Base-by-base conservation (phyloP, 2,329 filamentous ascomycete species). In the Alternaria novae-zelandiae region DNA sequence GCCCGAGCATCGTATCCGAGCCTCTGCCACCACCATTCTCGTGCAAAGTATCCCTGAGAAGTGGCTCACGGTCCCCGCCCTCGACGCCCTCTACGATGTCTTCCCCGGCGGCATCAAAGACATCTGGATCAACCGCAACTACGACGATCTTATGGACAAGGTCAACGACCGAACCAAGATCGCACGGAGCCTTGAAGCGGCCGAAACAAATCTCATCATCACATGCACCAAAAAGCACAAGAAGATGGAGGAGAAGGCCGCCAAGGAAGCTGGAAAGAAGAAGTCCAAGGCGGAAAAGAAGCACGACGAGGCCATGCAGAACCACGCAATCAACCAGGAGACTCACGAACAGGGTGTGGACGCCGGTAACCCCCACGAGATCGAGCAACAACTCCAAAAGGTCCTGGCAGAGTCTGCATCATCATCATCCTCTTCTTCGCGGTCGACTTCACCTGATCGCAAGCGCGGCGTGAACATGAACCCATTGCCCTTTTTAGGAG, bases 81-180 rank as follows among this genome's bases (percentile, higher is more conserved):
- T 99, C 5, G 87, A 89, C 61, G 91, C 91, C 0, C 84, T 99
- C 0, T 99, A 96, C 74, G 96, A 99, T 77, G 94, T 98, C 1
- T 98, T 97, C 71, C 96, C 96, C 0, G 96, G 96, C 20, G 96
- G 96, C 28, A 91, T 99, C 74, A 89, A 93, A 63, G 98, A 98
- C 70, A 92, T 99, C 50, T 99, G 95, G 94, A 90, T 99, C 72
- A 99, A 97, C 63, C 88, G 95, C 65, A 92, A 99, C 75, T 90
- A 93, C 69, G 92, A 94, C 46, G 86, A 90, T 9, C 86, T 99
- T 11, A 86, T 92, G 50, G 91, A 94, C 65, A 98, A 98, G 77
- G 91, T 98, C 49, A 87, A 92, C 53, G 83, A 88, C 67, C 88
- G 96, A 47, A 88, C 94, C 64, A 82, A 86, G 9, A 83, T 97